Percentiles rank a stretch among this genome's conserved stretches.
These are phyloP conservation scores for Aurantiochytrium sp. DNA, from an alignment of 108 stramenopile species.

Conservation along the genomic window DNA sequence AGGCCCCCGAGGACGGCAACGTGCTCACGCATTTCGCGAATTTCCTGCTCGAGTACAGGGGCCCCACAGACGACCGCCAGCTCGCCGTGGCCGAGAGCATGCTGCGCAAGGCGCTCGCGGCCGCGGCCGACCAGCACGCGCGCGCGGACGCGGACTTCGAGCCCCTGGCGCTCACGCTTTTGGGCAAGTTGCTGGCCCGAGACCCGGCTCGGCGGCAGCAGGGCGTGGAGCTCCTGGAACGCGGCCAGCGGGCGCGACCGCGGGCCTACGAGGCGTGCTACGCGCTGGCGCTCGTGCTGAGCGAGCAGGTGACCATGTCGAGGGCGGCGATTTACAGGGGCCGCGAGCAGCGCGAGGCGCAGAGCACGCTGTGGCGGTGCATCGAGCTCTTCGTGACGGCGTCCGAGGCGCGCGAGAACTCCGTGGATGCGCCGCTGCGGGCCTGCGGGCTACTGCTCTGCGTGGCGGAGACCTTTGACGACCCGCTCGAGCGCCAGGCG, in stretches of 20 bases:
- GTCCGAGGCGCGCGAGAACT: not conserved
- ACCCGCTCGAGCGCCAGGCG: not conserved
- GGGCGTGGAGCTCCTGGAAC: not conserved
- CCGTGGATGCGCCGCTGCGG: not conserved
- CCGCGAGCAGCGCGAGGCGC: not conserved
- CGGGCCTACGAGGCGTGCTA: not conserved
- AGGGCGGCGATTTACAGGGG: not conserved
- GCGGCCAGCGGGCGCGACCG: not conserved
- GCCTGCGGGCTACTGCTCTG: not conserved
- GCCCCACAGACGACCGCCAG: constrained; percentile 1
- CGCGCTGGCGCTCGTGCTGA: not conserved
- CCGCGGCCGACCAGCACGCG: not conserved
- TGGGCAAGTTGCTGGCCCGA: not conserved
- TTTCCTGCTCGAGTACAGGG: constrained; percentile 22
- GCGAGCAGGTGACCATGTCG: not conserved
- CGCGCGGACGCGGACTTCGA: not conserved
- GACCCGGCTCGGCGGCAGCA: not conserved
- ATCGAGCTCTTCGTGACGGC: not conserved
- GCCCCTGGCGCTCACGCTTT: not conserved
- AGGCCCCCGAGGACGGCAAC: not conserved
- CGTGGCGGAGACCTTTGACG: not conserved
- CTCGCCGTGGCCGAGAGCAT: not conserved
- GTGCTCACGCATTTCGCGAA: not conserved
- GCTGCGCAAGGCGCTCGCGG: not conserved
- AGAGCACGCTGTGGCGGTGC: not conserved